A percentile compares a stretch with the other conserved stretches of the same genome.
Conservation (phyloP, 169 alveolate genomes). For the Plasmodium billcollinsi region DNA sequence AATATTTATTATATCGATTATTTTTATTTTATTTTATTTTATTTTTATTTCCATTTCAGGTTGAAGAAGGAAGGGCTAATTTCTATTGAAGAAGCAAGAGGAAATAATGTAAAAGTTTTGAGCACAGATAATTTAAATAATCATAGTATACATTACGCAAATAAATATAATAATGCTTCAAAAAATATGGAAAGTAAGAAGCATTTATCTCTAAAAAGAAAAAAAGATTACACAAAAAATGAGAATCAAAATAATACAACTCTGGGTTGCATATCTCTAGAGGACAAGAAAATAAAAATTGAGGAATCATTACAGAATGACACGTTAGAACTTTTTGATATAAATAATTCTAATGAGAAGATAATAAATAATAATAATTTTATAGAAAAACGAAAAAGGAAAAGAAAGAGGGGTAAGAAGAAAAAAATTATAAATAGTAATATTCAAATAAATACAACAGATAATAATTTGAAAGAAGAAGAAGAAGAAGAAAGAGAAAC, state of each 20-base stretch:
- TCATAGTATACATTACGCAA: background rate
- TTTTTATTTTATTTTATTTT: background rate
- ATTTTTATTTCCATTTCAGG: constrained; percentile 16
- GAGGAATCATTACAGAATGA: too few relatives aligned
- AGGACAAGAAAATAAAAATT: too few relatives aligned
- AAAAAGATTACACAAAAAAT: constrained; percentile 13
- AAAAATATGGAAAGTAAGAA: constrained; percentile 2
- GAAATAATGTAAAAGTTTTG: constrained; percentile 23
- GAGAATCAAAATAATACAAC: background rate
- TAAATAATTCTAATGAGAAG: too few relatives aligned
- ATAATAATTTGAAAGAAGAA: background rate
- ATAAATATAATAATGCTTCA: background rate
- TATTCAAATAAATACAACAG: background rate
- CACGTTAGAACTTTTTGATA: too few relatives aligned
- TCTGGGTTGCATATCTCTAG: too few relatives aligned
- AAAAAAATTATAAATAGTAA: too few relatives aligned
- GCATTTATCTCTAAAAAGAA: constrained; percentile 2
- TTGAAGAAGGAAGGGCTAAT: constrained; percentile 57
- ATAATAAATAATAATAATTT: too few relatives aligned
- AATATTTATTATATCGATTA: too few relatives aligned
- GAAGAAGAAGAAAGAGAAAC: background rate
- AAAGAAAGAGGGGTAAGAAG: too few relatives aligned
- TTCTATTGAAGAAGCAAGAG: constrained; percentile 42
- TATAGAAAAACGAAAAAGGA: too few relatives aligned
- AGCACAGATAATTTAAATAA: constrained; percentile 15